A percentile compares a stretch with the other conserved stretches of the same genome.
Evolutionary conservation across 2,329 filamentous ascomycete species (phyloP).

Genomic region (Penicillium sumatraense): DNA sequence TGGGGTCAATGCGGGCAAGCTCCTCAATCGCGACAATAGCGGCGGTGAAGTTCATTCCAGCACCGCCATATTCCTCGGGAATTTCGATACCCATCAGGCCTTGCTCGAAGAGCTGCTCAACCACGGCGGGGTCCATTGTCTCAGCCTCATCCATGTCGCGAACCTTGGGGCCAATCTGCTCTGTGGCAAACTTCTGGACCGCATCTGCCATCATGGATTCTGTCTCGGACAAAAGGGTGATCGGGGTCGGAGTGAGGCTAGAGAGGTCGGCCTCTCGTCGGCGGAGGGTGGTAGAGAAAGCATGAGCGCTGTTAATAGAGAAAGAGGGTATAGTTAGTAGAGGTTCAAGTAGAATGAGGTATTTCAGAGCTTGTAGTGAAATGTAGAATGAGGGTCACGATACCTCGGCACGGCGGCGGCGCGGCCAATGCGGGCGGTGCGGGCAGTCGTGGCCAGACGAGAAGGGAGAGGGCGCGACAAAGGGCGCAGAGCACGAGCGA

Average conservation of each 20-base stretch:
- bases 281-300: conserved; percentile 64
- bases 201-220: conserved; percentile 87
- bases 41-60: conserved; percentile 98
- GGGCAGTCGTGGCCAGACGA: conserved; percentile 44
- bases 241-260: conserved; percentile 84
- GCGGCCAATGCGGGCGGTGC: conserved; percentile 3
- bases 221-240: conserved; percentile 88
- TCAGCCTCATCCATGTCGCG: conserved; percentile 98
- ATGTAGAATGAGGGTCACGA: neutral
- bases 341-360: neutral
- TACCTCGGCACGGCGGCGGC: conserved; percentile 46
- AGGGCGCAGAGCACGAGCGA: conserved; percentile 53
- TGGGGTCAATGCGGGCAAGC: conserved; percentile 89
- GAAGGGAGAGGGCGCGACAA: conserved; percentile 46
- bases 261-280: conserved; percentile 67
- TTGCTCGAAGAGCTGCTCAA: conserved; percentile 96
- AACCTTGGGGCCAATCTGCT: conserved; percentile 85
- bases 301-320: conserved; percentile 47
- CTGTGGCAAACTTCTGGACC: conserved; percentile 87
- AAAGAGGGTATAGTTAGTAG: neutral
- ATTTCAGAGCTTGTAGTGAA: neutral
- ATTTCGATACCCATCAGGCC: conserved; percentile 98
- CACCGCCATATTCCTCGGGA: conserved; percentile 93
- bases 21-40: conserved; percentile 98
- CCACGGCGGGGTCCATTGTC: conserved; percentile 82